A percentile compares a stretch with the other conserved stretches of the same genome.
Conservation (phyloP, 1,139 yeast genomes). For the Geotrichum bryndzae region DNA sequence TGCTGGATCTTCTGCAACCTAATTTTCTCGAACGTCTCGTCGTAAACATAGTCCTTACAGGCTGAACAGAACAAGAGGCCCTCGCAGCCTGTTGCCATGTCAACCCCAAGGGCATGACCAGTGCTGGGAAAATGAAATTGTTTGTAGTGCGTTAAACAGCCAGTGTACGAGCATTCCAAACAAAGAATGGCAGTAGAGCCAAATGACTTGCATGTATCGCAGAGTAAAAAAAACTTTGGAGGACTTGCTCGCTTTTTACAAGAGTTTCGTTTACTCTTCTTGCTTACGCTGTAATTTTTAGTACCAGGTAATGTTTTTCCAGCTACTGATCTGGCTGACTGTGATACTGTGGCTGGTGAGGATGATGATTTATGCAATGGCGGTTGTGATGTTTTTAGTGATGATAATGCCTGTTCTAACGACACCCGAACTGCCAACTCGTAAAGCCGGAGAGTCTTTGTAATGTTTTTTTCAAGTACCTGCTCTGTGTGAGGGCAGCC, state of each 20-base stretch:
- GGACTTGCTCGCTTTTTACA: background rate
- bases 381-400: background rate
- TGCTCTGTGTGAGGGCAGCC: conserved; percentile 10
- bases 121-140: conserved; percentile 52
- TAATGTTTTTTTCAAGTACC: background rate
- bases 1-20: conserved; percentile 35
- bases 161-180: conserved; percentile 76
- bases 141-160: conserved; percentile 63
- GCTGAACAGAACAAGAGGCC: conserved; percentile 54
- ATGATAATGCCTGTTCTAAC: conserved; percentile 10
- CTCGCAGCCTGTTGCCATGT: conserved; percentile 24
- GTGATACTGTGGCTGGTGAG: background rate
- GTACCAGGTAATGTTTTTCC: conserved; percentile 10
- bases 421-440: conserved; percentile 24
- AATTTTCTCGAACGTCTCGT: conserved; percentile 49
- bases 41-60: conserved; percentile 68
- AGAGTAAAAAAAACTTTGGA: background rate
- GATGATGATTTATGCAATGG: background rate
- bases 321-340: background rate
- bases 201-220: conserved; percentile 17
- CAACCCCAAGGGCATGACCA: conserved; percentile 65
- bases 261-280: background rate
- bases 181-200: conserved; percentile 44
- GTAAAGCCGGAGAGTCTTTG: conserved; percentile 19
- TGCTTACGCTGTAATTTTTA: background rate